Percentiles rank a stretch among this genome's conserved stretches.
These are phyloP conservation scores for Phytophthora rubi DNA, from an alignment of 352 stramenopile genomes.

Conservation along the genomic window DNA sequence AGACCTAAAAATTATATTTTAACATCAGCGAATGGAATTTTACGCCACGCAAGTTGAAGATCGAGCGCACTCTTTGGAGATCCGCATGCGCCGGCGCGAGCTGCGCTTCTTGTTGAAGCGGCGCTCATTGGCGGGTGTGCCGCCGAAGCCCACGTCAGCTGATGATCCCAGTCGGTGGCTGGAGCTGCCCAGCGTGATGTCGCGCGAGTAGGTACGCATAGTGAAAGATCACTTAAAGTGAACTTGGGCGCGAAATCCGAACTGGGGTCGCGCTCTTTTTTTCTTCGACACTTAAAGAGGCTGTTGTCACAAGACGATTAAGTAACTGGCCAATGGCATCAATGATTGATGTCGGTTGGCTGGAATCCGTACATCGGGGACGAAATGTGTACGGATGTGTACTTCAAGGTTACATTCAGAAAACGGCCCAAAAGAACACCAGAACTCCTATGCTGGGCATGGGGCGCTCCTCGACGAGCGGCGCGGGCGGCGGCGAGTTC, in stretches of 20 bases:
- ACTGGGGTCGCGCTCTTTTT: conserved; percentile 32
- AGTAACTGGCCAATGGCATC: neutral
- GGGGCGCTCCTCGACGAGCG: conserved; percentile 30
- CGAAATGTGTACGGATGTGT: neutral
- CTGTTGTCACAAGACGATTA: neutral
- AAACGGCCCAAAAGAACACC: conserved; percentile 6
- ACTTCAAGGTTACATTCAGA: conserved; percentile 4
- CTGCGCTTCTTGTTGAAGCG: conserved; percentile 37
- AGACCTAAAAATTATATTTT: conserved; percentile 38
- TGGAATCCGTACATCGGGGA: neutral
- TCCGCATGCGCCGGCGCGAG: conserved; percentile 51
- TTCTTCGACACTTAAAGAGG: conserved; percentile 2
- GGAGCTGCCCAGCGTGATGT: conserved; percentile 29
- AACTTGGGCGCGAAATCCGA: conserved; percentile 35
- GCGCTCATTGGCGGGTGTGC: conserved; percentile 20
- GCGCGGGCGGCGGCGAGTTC: conserved; percentile 62
- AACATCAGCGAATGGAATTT: conserved; percentile 11
- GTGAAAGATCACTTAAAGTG: conserved; percentile 6
- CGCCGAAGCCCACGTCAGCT: conserved; percentile 19
- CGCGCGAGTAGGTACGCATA: conserved; percentile 31
- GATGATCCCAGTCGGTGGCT: conserved; percentile 24
- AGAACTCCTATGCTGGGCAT: conserved; percentile 35
- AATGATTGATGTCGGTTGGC: neutral
- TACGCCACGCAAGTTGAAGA: neutral
- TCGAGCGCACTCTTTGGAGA: conserved; percentile 69